Conservation (phyloP, 1,284 basidiomycete genomes). For the Cutaneotrichosporon sp. region DNA sequence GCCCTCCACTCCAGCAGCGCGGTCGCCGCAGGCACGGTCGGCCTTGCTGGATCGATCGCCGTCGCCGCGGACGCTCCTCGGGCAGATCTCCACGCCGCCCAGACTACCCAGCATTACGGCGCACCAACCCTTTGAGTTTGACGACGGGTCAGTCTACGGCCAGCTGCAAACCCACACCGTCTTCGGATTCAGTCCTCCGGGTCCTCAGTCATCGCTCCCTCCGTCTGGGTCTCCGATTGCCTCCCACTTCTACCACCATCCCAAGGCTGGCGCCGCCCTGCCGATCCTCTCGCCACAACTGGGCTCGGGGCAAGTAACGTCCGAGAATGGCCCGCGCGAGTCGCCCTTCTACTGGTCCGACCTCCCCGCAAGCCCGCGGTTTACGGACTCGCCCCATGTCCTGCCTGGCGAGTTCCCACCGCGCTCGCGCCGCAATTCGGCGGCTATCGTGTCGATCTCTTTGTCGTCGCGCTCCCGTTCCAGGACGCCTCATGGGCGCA, state of each 20-base stretch:
- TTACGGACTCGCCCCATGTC: slow-evolving; percentile 25
- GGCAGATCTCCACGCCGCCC: not conserved
- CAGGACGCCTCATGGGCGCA: slow-evolving; percentile 35
- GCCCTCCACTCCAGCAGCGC: not conserved
- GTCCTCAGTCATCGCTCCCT: not conserved
- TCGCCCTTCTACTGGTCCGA: not conserved
- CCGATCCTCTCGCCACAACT: slow-evolving; percentile 10
- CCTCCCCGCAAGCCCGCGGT: slow-evolving; percentile 9
- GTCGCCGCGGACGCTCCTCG: not conserved
- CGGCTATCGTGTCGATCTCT: slow-evolving; percentile 43
- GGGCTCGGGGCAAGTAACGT: not conserved
- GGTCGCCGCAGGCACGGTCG: not conserved
- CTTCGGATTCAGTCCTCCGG: slow-evolving; percentile 3
- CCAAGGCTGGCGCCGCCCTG: slow-evolving; percentile 8
- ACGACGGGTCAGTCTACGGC: not conserved
- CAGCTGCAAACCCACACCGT: not conserved
- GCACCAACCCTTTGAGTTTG: slow-evolving; percentile 3
- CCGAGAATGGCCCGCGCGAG: not conserved
- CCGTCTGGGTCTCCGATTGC: slow-evolving; percentile 3
- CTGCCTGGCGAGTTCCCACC: slow-evolving; percentile 10
- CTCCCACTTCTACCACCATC: not conserved
- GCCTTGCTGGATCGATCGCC: slow-evolving; percentile 4
- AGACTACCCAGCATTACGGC: slow-evolving; percentile 5
- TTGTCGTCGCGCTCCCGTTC: slow-evolving; percentile 41
- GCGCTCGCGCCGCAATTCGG: slow-evolving; percentile 24